Base-by-base conservation (phyloP, 345 rosid genomes). In the Crucihimalaya himalaica region DNA sequence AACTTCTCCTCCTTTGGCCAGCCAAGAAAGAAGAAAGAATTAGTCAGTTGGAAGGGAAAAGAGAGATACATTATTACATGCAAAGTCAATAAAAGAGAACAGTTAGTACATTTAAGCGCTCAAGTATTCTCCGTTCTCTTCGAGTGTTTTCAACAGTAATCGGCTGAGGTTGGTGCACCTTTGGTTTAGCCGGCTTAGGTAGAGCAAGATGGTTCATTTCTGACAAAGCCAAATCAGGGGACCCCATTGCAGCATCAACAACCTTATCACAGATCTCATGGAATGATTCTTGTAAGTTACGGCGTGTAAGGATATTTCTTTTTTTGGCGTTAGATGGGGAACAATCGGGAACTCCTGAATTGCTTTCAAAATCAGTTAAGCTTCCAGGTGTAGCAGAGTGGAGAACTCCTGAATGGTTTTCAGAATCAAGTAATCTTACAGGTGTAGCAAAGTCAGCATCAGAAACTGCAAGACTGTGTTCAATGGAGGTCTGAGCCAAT, bases 101-200 rank as follows among this genome's bases (percentile, higher is more conserved):
- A 46, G 59, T 59, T 73, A 67, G 70, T 65, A 92, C 97, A 90
- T 87, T 82, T 57, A 92, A 70, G 53, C 86, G 85, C 77, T 86
- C 85, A 60, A 91, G 88, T 75, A 94, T 88, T 68, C 91, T 85
- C 80, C 88, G 90, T 83, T 91, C 89, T 83, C 98, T 87, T 71
- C 84, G 81, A 72, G 89, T 81, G 63, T 79, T 84, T 81, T 88
- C 96, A 68, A 85, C 66, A 50, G 97, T 91, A 72, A 81, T 72
- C 21, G 75, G 83, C 61, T 76, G 70, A 50, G 80, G 66, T 43
- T 77, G 84, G 79, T 47, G 70, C 45, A 72, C 73, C 48, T 79
- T 83, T 62, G 81, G 82, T 69, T 79, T 68, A 66, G 80, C 57
- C 28, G 69, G 68, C 61, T 73, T 82, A 12, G 31, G 31, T 58